A percentile compares a stretch with the other conserved stretches of the same genome.
phyloP scores from a whole-genome alignment of 2,329 filamentous ascomycete species.

The Fusarium sp. region DNA sequence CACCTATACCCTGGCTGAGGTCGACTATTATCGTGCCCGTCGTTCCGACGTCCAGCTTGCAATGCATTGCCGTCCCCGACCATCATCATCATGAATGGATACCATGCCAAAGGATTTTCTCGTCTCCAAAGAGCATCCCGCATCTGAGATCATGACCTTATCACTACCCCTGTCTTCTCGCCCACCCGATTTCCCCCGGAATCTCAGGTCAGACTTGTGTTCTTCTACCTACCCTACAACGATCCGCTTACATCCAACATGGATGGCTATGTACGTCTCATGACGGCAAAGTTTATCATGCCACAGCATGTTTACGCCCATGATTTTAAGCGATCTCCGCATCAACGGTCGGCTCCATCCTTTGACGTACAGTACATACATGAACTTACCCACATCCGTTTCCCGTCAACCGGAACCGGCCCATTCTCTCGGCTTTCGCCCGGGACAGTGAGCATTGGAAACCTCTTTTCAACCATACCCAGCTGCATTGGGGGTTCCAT shows the following conservation, averaged over 20 bases:
- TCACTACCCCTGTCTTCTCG: slow-evolving; percentile 17
- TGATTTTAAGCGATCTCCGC: background rate
- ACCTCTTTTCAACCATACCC: background rate
- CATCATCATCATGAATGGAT: slow-evolving; percentile 8
- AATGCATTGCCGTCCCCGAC: slow-evolving; percentile 9
- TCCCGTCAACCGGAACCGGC: slow-evolving; percentile 21
- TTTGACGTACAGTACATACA: background rate
- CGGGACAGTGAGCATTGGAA: background rate
- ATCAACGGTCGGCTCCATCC: slow-evolving; percentile 14
- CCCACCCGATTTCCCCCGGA: slow-evolving; percentile 46
- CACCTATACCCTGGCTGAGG: background rate
- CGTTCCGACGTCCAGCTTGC: slow-evolving; percentile 10
- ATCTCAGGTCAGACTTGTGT: slow-evolving; percentile 23
- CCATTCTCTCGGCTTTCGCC: slow-evolving; percentile 20
- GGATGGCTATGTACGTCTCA: slow-evolving; percentile 13
- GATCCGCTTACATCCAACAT: background rate
- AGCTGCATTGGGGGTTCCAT: background rate
- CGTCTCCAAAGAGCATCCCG: slow-evolving; percentile 8
- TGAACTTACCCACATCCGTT: slow-evolving; percentile 1
- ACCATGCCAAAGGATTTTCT: slow-evolving; percentile 8
- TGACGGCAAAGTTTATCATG: background rate
- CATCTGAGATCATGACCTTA: slow-evolving; percentile 13
- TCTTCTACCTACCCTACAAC: slow-evolving; percentile 39
- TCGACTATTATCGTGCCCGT: slow-evolving; percentile 1
- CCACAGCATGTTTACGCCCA: background rate